Percentiles rank a stretch among this genome's conserved stretches.
These are phyloP conservation scores for Fusarium miscanthi DNA, from an alignment of 2,329 filamentous ascomycete genomes.

Conservation along the genomic window DNA sequence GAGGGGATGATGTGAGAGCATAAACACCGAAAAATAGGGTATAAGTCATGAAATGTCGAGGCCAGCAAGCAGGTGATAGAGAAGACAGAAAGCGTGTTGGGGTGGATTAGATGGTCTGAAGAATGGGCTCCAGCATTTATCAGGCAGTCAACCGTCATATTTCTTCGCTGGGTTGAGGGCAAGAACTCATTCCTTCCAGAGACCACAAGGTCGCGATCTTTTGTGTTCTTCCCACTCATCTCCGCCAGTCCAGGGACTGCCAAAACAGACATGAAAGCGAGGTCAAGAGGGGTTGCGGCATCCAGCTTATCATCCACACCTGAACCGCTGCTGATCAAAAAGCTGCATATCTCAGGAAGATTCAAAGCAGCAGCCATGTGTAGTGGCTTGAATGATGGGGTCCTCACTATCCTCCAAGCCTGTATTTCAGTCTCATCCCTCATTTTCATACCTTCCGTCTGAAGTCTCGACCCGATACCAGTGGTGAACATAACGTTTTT, in stretches of 20 bases:
- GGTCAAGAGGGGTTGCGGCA: background rate
- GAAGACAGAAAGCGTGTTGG: background rate
- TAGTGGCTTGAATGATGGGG: background rate
- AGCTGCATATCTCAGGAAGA: constrained; percentile 10
- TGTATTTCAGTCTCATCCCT: background rate
- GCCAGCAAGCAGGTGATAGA: background rate
- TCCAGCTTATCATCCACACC: background rate
- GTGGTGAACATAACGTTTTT: background rate
- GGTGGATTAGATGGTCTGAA: background rate
- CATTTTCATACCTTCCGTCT: background rate
- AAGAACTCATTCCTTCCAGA: background rate
- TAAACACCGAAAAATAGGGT: fast-evolving
- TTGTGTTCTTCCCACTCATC: fast-evolving
- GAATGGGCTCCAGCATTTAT: background rate
- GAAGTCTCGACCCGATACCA: background rate
- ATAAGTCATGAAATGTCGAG: background rate
- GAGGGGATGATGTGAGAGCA: fast-evolving
- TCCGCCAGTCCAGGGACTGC: background rate
- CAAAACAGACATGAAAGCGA: background rate
- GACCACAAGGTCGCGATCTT: fast-evolving
- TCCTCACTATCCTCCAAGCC: background rate
- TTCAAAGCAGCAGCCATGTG: constrained; percentile 24
- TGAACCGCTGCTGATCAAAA: background rate
- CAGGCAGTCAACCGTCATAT: background rate
- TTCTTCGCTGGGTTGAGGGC: background rate